phyloP scores from a whole-genome alignment of 1,284 basidiomycete genomes.

The Takashimella tepidaria region DNA sequence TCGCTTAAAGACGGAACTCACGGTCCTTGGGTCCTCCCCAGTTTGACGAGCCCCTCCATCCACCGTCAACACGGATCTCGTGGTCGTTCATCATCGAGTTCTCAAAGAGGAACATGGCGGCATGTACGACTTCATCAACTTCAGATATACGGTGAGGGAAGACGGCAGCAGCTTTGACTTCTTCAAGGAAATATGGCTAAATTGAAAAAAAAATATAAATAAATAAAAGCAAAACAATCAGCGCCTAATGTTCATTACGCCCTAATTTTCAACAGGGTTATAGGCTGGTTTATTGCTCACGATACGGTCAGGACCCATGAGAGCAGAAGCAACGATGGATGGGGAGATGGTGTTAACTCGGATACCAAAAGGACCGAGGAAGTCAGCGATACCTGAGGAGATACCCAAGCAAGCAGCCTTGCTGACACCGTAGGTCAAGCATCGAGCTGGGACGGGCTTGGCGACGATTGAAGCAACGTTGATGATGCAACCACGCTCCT shows the following conservation, averaged over 20 bases:
- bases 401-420: constrained; percentile 28
- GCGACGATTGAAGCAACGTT: constrained; percentile 32
- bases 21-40: constrained; percentile 17
- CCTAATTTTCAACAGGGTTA: not conserved
- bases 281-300: constrained; percentile 1
- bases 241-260: too few species aligned
- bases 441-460: constrained; percentile 23
- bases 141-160: constrained; percentile 18
- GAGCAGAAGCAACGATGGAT: constrained; percentile 28
- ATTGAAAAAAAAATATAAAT: too few species aligned
- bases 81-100: constrained; percentile 34
- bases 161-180: constrained; percentile 19
- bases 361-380: constrained; percentile 30
- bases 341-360: constrained; percentile 30
- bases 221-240: too few species aligned
- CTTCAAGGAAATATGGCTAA: constrained; percentile 21
- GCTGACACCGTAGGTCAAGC: constrained; percentile 28
- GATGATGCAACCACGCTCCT: constrained; percentile 34
- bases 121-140: constrained; percentile 20
- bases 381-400: constrained; percentile 19
- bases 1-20: constrained; percentile 6
- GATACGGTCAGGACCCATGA: constrained; percentile 21
- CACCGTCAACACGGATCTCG: constrained; percentile 21
- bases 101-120: constrained; percentile 27
- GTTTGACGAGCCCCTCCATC: constrained; percentile 19